phyloP scores from a whole-genome alignment of 768 basidiomycete genomes.

The Dacryopinax primogenitus region DNA sequence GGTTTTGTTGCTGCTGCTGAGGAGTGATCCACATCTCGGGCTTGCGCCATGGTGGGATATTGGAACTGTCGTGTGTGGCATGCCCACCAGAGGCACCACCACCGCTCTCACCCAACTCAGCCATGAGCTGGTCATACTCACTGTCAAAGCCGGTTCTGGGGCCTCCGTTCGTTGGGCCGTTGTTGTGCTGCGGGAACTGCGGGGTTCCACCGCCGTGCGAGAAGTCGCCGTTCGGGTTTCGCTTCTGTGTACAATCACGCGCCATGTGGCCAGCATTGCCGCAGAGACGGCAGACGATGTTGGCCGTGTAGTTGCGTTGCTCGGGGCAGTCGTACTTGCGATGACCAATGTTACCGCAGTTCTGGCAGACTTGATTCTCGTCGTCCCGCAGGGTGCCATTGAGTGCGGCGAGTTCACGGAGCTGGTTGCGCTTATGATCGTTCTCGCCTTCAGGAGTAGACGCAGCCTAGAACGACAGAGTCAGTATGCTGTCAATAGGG shows the following conservation, averaged over 20 bases:
- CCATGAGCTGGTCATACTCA: constrained; percentile 95
- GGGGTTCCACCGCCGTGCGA: background rate
- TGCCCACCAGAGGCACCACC: constrained; percentile 32
- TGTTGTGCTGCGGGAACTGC: constrained; percentile 8
- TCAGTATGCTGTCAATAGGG: background rate
- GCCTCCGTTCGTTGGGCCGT: background rate
- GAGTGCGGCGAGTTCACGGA: constrained; percentile 90
- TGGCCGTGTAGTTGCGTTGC: constrained; percentile 96
- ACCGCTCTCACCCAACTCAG: constrained; percentile 78
- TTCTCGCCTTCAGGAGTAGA: constrained; percentile 99
- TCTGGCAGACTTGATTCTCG: constrained; percentile 98
- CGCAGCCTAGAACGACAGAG: constrained; percentile 54
- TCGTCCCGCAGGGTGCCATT: constrained; percentile 99
- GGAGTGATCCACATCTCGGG: constrained; percentile 70
- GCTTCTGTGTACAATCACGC: constrained; percentile 89
- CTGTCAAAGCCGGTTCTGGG: constrained; percentile 69
- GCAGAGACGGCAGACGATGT: constrained; percentile 97
- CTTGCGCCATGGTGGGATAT: constrained; percentile 81
- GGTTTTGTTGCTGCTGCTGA: constrained; percentile 10
- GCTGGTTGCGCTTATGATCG: constrained; percentile 97
- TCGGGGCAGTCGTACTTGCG: constrained; percentile 99
- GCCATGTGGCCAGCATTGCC: constrained; percentile 99
- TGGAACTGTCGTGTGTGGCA: no score
- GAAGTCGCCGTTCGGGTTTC: constrained; percentile 51
- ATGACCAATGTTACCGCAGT: constrained; percentile 85